Evolutionary conservation across 805 yeast species (phyloP), one percentile per base, ranked within the genome.

Genomic region (Kregervanrija pseudodelftensis): DNA sequence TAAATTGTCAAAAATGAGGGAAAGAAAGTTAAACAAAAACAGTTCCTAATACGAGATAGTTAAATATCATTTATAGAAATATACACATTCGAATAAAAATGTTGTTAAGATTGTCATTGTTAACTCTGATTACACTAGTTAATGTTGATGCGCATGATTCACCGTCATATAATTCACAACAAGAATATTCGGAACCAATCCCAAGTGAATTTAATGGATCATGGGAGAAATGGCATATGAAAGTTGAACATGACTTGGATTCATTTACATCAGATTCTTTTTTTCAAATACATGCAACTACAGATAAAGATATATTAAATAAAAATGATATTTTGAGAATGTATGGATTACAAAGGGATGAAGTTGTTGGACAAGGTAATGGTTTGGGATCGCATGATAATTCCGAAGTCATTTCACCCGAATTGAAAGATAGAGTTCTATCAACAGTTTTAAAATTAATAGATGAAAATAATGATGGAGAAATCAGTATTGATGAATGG

Each of bases 141-240:
- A 31, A 17, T 10, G 42, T 12, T 28, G 9, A 13, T 15, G 34
- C 22, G 11, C 16, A 39, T 16, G 39, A 13, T 7, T 22, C 28
- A 8, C 28, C 28, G 11, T 14, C 22, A 4, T 42, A 42, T 30
- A 49, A 49, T 28, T 2, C 12, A 14, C 36, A 43, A 14, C 30
- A 34, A 11, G 49, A 61, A 47, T 56, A 72, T 68, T 36, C 68
- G 40, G 77, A 74, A 46, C 45, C 50, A 32, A 70, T 69, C 28
- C 88, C 88, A 2, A 65, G 63, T 10, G 62, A 61, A 41, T 61
- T 52, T 39, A 79, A 76, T 0, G 54, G 77, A 33, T 64, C 77
- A 13, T 86, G 95, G 95, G 87, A 83, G 56, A 74, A 76, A 53
- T 84, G 90, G 85, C 98, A 91, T 63, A 90, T 91, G 97, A 70